Evolutionary conservation across 1,284 basidiomycete species (phyloP).

Genomic region (Ceratobasidium sp.): DNA sequence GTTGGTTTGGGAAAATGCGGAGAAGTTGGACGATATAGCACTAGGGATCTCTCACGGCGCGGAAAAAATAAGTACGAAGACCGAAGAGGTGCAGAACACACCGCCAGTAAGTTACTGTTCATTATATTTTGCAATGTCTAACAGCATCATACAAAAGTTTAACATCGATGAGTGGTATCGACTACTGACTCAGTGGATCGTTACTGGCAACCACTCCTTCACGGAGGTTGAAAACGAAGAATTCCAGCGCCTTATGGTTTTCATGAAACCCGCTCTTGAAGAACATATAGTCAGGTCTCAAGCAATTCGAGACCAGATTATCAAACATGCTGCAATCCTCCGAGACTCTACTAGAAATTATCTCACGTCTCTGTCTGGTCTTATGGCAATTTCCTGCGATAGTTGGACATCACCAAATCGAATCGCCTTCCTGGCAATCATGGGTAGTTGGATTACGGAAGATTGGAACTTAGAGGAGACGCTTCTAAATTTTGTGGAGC

Average conservation of each 20-base stretch:
- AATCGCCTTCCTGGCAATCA: conserved; percentile 34
- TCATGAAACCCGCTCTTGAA: not conserved
- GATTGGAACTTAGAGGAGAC: conserved; percentile 34
- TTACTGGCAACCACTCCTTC: conserved; percentile 3
- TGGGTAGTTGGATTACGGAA: conserved; percentile 26
- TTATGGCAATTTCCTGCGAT: conserved; percentile 37
- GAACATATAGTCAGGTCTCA: not conserved
- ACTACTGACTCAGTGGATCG: conserved; percentile 6
- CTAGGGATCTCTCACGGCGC: not conserved
- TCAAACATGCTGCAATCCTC: not conserved
- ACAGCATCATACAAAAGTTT: not conserved
- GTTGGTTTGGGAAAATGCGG: not conserved
- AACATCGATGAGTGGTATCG: conserved; percentile 11
- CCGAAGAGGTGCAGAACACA: not conserved
- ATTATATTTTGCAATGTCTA: not conserved
- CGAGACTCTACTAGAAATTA: not conserved
- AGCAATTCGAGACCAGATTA: not conserved
- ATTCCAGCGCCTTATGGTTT: not conserved
- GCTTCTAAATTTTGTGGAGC: conserved; percentile 32
- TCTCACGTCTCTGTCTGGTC: not conserved
- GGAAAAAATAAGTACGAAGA: not conserved
- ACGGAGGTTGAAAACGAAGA: conserved; percentile 20
- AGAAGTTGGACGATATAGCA: not conserved
- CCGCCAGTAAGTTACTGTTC: not conserved
- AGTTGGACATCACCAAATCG: conserved; percentile 34